phyloP scores from a whole-genome alignment of 2,329 filamentous ascomycete genomes.

The Fusarium nelsonii region DNA sequence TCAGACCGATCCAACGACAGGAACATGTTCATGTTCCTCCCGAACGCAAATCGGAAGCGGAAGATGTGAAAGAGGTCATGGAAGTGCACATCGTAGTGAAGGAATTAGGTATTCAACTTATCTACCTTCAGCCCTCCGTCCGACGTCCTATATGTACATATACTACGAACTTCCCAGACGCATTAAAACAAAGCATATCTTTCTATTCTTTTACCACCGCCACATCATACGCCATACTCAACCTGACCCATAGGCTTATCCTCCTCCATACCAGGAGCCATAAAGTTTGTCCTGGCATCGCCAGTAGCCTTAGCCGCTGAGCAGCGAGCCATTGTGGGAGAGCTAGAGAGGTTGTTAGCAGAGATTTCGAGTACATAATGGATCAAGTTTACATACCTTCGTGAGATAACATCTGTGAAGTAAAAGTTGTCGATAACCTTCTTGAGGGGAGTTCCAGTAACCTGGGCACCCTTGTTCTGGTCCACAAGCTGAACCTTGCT shows the following conservation, averaged over 20 bases:
- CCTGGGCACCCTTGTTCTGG: slow-evolving; percentile 89
- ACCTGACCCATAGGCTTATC: slow-evolving; percentile 72
- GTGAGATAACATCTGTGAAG: slow-evolving; percentile 96
- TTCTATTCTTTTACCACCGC: slow-evolving; percentile 55
- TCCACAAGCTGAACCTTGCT: slow-evolving; percentile 97
- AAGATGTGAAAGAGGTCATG: slow-evolving; percentile 11
- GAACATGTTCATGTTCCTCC: slow-evolving; percentile 39
- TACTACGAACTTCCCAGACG: slow-evolving; percentile 50
- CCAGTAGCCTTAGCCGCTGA: slow-evolving; percentile 89
- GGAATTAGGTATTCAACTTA: slow-evolving; percentile 48
- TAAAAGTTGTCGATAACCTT: slow-evolving; percentile 96
- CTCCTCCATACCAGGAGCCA: slow-evolving; percentile 77
- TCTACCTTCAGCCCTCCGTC: slow-evolving; percentile 49
- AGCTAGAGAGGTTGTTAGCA: slow-evolving; percentile 67
- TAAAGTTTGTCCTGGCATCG: slow-evolving; percentile 82
- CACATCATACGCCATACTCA: slow-evolving; percentile 66
- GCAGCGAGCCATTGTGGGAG: slow-evolving; percentile 97
- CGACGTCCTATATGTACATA: slow-evolving; percentile 58
- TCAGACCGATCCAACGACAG: slow-evolving; percentile 12
- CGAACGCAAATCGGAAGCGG: slow-evolving; percentile 25
- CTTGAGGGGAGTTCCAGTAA: slow-evolving; percentile 79
- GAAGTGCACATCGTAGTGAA: slow-evolving; percentile 39
- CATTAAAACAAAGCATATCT: slow-evolving; percentile 51
- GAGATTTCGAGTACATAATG: slow-evolving; percentile 11
- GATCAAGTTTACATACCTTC: slow-evolving; percentile 74